A percentile compares a stretch with the other conserved stretches of the same genome.
phyloP scores from a whole-genome alignment of 768 basidiomycete genomes.

The Mycena alexandri region DNA sequence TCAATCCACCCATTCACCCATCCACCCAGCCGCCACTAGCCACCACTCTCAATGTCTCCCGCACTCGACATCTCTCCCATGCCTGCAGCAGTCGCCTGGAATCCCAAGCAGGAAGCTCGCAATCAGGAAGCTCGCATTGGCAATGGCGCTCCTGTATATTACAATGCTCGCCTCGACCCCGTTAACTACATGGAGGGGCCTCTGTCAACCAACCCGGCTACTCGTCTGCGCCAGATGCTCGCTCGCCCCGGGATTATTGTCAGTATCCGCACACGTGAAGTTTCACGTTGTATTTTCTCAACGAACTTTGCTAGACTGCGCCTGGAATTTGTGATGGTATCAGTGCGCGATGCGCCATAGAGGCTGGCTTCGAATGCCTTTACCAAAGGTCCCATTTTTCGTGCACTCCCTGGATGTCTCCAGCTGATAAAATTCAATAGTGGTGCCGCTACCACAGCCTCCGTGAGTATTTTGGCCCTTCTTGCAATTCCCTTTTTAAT shows the following conservation, averaged over 20 bases:
- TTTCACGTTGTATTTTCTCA: background rate
- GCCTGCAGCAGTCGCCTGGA: conserved; percentile 5
- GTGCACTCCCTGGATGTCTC: conserved; percentile 1
- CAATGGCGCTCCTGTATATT: conserved; percentile 54
- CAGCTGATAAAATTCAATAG: conserved; percentile 45
- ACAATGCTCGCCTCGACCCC: conserved; percentile 78
- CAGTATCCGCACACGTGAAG: conserved; percentile 48
- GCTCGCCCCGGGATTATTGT: conserved; percentile 83
- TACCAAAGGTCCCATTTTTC: conserved; percentile 71
- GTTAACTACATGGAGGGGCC: conserved; percentile 78
- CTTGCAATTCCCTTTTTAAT: background rate
- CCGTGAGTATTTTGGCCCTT: conserved; percentile 45
- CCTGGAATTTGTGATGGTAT: conserved; percentile 74
- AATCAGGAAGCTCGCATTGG: too few species aligned
- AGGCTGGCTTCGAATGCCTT: conserved; percentile 82
- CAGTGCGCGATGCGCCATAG: conserved; percentile 82
- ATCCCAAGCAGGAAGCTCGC: conserved; percentile 26
- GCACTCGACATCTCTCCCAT: conserved; percentile 32
- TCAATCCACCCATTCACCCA: background rate
- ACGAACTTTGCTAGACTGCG: conserved; percentile 61
- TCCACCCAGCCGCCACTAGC: background rate
- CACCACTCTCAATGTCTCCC: conserved; percentile 34
- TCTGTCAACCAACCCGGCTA: conserved; percentile 75
- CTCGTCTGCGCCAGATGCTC: conserved; percentile 77
- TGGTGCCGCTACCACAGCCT: conserved; percentile 85